Base-by-base conservation (phyloP, 257 asterid species). In the Solanum peruvianum region DNA sequence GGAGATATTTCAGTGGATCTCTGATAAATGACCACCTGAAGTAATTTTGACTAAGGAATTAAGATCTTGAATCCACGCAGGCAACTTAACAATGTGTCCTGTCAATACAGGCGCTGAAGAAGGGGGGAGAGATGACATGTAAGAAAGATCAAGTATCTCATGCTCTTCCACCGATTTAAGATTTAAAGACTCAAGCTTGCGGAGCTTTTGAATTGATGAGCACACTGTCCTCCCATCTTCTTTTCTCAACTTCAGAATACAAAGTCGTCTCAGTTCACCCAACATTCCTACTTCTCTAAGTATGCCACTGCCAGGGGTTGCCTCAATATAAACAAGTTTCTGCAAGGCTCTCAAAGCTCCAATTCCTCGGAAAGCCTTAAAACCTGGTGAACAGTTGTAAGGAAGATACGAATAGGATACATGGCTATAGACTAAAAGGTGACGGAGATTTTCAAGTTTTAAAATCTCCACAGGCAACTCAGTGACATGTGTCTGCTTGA, bases 1-100 rank as follows among this genome's bases (percentile, higher is more conserved):
- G 89, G 27, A 91, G 91, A 81, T 75, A 69, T 15, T 67, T 64
- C 11, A 91, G 92, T 2, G 91, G 91, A 86, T 91, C 90, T 90
- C 86, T 27, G 60, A 67, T 85, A 90, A 87, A 14, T n/a, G 83
- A 25, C 90, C 91, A 86, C 75, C 89, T 76, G 60, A 91, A 41
- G 33, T 83, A 86, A 91, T 44, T 60, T 87, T 91, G 10, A 88
- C 86, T 18, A 91, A 71, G 77, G 86, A 80, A 25, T 56, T 14
- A 20, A 91, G 90, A 84, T 86, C 87, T 20, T 31, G 66, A 25
- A 91, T 86, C 93, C 93, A 91, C 9, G 2, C 10, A 14, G 93
- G 91, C 12, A 90, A 42, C 29, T 42, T 76, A 69, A 33, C 84
- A 47, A 90, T n/a, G 21, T 67, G 77, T 27, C 92, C 91, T 27